Conservation (phyloP, 2,329 filamentous ascomycete genomes). For the Stagonosporopsis tanaceti region DNA sequence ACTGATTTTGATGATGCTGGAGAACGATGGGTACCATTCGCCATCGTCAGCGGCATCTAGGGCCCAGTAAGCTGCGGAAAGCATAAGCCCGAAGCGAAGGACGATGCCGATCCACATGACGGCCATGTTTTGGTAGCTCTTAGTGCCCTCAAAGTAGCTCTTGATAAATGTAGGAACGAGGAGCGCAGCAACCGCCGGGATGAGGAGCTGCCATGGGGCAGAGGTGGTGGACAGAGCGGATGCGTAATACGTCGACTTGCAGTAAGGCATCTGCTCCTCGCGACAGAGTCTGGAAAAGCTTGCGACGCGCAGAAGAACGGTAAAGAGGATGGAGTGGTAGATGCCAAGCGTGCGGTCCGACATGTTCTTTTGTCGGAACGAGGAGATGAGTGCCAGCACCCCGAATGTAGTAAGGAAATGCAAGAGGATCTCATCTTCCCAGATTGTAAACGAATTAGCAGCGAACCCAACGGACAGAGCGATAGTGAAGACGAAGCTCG, state of each 20-base stretch:
- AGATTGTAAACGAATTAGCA: constrained; percentile 97
- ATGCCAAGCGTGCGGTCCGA: constrained; percentile 77
- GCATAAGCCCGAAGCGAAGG: constrained; percentile 76
- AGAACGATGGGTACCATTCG: constrained; percentile 72
- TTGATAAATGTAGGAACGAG: constrained; percentile 78
- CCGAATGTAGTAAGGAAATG: constrained; percentile 93
- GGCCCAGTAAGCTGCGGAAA: constrained; percentile 84
- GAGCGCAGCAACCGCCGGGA: constrained; percentile 78
- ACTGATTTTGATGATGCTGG: constrained; percentile 69
- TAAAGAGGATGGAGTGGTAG: constrained; percentile 85
- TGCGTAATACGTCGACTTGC: constrained; percentile 93
- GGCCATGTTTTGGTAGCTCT: constrained; percentile 87
- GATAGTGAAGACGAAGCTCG: constrained; percentile 81
- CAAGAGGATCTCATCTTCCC: constrained; percentile 93
- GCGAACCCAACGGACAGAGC: constrained; percentile 93
- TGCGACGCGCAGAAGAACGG: constrained; percentile 78
- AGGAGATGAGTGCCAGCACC: constrained; percentile 74
- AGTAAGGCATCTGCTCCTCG: constrained; percentile 98
- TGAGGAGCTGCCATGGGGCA: constrained; percentile 83
- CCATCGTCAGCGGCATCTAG: constrained; percentile 88
- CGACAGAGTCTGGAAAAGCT: constrained; percentile 92
- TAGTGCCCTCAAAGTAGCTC: constrained; percentile 80
- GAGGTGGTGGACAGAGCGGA: constrained; percentile 92
- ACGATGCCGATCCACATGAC: constrained; percentile 83
- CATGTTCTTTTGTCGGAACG: constrained; percentile 73